Evolutionary conservation across 2,329 filamentous ascomycete species (phyloP).

Genomic region (Penicillium sp.): DNA sequence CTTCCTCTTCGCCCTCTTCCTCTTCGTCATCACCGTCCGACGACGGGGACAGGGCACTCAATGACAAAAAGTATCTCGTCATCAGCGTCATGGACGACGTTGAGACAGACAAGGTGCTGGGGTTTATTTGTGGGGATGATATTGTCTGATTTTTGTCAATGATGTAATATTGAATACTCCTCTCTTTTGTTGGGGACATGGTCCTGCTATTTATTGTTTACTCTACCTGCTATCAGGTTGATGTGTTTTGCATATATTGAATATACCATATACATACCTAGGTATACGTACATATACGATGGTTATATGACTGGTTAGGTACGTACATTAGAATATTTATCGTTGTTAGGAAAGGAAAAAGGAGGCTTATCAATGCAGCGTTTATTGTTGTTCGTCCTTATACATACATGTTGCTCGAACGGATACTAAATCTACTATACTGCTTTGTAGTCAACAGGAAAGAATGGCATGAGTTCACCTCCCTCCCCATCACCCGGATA

Average conservation of each 20-base stretch:
- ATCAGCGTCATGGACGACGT: slow-evolving; percentile 29
- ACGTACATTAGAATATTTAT: no score
- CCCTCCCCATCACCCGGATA: neutral
- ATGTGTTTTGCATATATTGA: neutral
- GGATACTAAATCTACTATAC: neutral
- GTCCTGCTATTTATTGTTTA: neutral
- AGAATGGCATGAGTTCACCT: neutral
- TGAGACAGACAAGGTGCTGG: slow-evolving; percentile 22
- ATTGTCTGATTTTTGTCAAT: neutral
- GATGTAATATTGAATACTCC: neutral
- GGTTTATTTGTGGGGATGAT: slow-evolving; percentile 31
- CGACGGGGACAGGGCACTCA: neutral
- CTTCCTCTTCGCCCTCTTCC: no score
- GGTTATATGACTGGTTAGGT: neutral
- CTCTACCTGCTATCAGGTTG: neutral
- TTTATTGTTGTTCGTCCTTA: neutral
- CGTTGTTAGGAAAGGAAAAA: no score
- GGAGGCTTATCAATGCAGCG: neutral
- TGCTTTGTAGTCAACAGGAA: neutral
- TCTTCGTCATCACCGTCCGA: no score
- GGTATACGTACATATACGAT: neutral
- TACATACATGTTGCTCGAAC: no score
- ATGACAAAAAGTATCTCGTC: slow-evolving; percentile 16
- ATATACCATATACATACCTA: neutral
- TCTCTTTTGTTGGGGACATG: neutral